A percentile compares a stretch with the other conserved stretches of the same genome.
Conservation (phyloP, 202 grass and related monocot genomes). For the Digitaria exilis region DNA sequence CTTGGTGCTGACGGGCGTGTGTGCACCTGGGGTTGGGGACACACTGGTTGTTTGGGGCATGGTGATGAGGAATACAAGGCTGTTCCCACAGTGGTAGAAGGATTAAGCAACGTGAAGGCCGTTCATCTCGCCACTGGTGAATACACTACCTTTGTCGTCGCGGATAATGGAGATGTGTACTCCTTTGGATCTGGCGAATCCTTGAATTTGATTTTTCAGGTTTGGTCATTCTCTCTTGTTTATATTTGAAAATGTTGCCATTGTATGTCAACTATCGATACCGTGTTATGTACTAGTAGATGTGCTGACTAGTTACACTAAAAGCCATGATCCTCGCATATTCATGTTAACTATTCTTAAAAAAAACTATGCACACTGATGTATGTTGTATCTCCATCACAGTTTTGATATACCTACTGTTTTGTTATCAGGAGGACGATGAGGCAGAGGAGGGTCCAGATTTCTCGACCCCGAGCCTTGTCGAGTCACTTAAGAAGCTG, state of each 20-base stretch:
- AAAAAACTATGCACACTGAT: not conserved
- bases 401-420: not conserved
- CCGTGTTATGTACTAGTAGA: not conserved
- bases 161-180: constrained; percentile 64
- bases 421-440: constrained; percentile 46
- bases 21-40: constrained; percentile 78
- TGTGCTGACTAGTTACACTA: not conserved
- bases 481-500: constrained; percentile 48
- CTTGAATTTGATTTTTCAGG: constrained; percentile 52
- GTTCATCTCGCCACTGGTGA: constrained; percentile 63
- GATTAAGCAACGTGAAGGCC: constrained; percentile 51
- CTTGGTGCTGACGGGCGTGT: constrained; percentile 57
- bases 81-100: constrained; percentile 57
- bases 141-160: constrained; percentile 63
- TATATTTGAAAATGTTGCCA: not conserved
- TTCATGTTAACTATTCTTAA: not conserved
- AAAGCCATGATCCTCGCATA: not conserved
- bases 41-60: constrained; percentile 66
- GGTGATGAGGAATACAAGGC: constrained; percentile 58
- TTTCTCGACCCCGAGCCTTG: constrained; percentile 45
- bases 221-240: constrained; percentile 22
- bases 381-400: not conserved
- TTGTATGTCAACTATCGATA: not conserved
- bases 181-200: constrained; percentile 53
- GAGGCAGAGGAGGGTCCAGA: constrained; percentile 30